Evolutionary conservation across 2,329 filamentous ascomycete genomes (phyloP).

Genomic region (Neodidymelliopsis sp.): DNA sequence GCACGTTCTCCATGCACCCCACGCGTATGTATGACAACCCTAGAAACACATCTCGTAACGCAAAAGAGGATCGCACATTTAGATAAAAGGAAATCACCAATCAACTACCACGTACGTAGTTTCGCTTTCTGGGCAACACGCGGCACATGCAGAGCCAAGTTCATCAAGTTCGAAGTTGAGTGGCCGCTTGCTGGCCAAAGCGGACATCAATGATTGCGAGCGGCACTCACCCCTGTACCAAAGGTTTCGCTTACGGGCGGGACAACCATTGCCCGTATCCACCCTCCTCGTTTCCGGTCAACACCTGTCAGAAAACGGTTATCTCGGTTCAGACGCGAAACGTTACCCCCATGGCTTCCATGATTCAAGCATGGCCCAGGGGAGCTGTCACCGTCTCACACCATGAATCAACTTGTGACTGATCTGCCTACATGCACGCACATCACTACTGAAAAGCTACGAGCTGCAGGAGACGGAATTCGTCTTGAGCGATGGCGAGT

Average conservation of each 20-base stretch:
- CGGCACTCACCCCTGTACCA: conserved; percentile 3
- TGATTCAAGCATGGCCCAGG: conserved; percentile 5
- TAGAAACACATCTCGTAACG: background rate
- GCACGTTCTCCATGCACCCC: background rate
- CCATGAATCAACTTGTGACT: background rate
- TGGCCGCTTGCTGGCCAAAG: conserved; percentile 3
- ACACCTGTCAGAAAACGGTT: conserved; percentile 13
- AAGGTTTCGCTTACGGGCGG: conserved; percentile 8
- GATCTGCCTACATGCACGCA: background rate
- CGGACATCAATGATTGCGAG: conserved; percentile 10
- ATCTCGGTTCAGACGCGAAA: conserved; percentile 1
- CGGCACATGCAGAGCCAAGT: conserved; percentile 1
- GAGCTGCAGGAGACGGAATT: background rate
- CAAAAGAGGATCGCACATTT: conserved; percentile 1
- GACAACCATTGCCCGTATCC: conserved; percentile 1
- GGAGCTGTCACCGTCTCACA: background rate
- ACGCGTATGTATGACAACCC: background rate
- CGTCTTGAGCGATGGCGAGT: background rate
- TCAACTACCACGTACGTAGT: background rate
- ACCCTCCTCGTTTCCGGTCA: background rate
- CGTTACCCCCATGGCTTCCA: background rate
- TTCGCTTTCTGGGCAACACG: conserved; percentile 6
- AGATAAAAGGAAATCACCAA: background rate
- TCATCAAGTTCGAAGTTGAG: conserved; percentile 2
- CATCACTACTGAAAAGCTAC: conserved; percentile 2